phyloP scores from a whole-genome alignment of 768 basidiomycete species.

The Psilocybe sp. region DNA sequence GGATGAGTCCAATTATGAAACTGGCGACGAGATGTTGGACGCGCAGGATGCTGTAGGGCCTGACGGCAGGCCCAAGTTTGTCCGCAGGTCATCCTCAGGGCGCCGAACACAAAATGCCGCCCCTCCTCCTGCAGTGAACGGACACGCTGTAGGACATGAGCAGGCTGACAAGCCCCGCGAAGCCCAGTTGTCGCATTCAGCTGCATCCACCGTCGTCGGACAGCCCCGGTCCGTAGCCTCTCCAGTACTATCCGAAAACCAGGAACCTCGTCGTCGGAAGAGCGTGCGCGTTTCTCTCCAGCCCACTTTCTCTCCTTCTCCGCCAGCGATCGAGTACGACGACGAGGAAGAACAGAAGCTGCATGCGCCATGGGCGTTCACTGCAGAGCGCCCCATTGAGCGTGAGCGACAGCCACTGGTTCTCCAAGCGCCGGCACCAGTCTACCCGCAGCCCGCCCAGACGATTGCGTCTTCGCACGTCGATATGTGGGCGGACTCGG shows the following conservation, averaged over 20 bases:
- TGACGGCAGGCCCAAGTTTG: no score
- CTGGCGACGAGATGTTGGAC: no score
- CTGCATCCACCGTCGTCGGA: conserved; percentile 7
- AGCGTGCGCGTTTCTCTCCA: conserved; percentile 77
- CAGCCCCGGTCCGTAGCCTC: conserved; percentile 1
- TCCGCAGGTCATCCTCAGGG: no score
- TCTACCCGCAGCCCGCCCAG: conserved; percentile 4
- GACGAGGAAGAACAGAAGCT: conserved; percentile 29
- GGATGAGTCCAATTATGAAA: conserved; percentile 45
- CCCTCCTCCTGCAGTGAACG: conserved; percentile 5
- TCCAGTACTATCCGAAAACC: neutral
- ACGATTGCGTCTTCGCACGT: neutral
- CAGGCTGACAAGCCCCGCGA: neutral
- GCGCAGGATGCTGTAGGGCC: no score
- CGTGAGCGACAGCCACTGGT: neutral
- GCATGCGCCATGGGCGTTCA: conserved; percentile 20
- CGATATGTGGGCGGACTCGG: conserved; percentile 66
- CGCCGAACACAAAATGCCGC: no score
- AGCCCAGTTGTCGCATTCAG: conserved; percentile 14
- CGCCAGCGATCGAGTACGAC: conserved; percentile 61
- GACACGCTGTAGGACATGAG: conserved; percentile 12
- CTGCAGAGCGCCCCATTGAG: neutral
- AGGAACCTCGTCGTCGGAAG: conserved; percentile 44
- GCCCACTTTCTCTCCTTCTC: conserved; percentile 73
- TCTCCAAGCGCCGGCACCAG: conserved; percentile 6